Conservation (phyloP, 805 yeast genomes). For the Candida vaughaniae region DNA sequence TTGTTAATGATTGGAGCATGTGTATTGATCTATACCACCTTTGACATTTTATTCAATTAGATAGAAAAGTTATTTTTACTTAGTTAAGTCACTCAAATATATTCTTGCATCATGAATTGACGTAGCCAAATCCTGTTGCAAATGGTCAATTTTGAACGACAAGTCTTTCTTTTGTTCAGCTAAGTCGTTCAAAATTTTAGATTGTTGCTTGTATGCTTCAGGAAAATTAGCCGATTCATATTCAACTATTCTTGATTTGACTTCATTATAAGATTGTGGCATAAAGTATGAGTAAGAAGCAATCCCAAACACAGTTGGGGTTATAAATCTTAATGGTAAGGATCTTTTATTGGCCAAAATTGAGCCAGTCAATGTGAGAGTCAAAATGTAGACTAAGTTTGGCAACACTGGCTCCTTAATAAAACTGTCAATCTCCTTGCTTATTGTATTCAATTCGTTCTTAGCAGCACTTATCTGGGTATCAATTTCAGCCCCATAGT, state of each 20-base stretch:
- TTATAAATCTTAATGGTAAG: slow-evolving; percentile 48
- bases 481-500: slow-evolving; percentile 42
- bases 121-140: slow-evolving; percentile 18
- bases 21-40: slow-evolving; percentile 68
- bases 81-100: slow-evolving; percentile 9
- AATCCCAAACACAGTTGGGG: slow-evolving; percentile 52
- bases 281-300: slow-evolving; percentile 45
- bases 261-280: slow-evolving; percentile 48
- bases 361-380: slow-evolving; percentile 57
- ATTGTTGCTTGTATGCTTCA: slow-evolving; percentile 27
- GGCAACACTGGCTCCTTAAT: slow-evolving; percentile 59
- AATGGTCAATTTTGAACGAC: slow-evolving; percentile 9
- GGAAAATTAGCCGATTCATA: slow-evolving; percentile 33
- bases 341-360: slow-evolving; percentile 48
- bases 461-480: slow-evolving; percentile 47
- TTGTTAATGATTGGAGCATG: slow-evolving; percentile 56
- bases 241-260: slow-evolving; percentile 21
- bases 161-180: slow-evolving; percentile 13
- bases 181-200: slow-evolving; percentile 14
- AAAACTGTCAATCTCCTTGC: slow-evolving; percentile 28
- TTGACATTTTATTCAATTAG: slow-evolving; percentile 42
- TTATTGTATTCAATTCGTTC: slow-evolving; percentile 40
- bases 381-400: slow-evolving; percentile 50
- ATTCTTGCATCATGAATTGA: slow-evolving; percentile 28
- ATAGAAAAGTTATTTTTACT: slow-evolving; percentile 5